These are phyloP conservation scores for Hepatocystis sp. DNA, from an alignment of 169 alveolate genomes.

Conservation along the genomic window DNA sequence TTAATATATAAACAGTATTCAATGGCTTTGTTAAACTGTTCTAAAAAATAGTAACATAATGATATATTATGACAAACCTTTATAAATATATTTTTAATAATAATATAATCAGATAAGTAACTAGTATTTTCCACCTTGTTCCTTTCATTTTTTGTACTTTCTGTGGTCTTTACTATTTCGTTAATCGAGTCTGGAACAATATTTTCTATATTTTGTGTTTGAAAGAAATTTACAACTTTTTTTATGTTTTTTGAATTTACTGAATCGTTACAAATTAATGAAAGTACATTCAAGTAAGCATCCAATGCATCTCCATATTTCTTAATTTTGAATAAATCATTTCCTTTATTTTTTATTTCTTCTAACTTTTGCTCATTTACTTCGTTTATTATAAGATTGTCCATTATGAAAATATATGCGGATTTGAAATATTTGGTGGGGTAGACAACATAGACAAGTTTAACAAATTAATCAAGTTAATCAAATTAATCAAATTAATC, in stretches of 20 bases:
- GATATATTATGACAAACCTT: constrained; percentile 64
- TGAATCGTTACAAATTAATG: constrained; percentile 16
- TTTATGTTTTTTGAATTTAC: background rate
- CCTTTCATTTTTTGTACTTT: background rate
- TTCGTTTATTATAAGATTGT: background rate
- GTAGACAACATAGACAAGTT: background rate
- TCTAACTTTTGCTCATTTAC: constrained; percentile 13
- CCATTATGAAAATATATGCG: too few species aligned
- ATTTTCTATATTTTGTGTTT: background rate
- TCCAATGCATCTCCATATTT: constrained; percentile 42
- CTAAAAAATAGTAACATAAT: constrained; percentile 50
- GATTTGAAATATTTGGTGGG: background rate
- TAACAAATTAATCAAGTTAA: background rate
- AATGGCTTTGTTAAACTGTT: constrained; percentile 10
- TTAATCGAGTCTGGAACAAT: background rate
- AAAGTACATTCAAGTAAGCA: constrained; percentile 16
- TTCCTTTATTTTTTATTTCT: constrained; percentile 65
- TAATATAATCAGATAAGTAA: background rate
- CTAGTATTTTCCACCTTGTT: background rate
- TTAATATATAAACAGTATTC: constrained; percentile 43
- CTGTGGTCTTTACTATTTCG: background rate
- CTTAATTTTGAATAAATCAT: constrained; percentile 18
- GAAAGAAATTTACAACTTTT: constrained; percentile 23
- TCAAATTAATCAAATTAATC: too few species aligned
- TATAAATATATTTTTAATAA: constrained; percentile 11